Base-by-base conservation (phyloP, 768 basidiomycete species). In the Boletus bicolor region DNA sequence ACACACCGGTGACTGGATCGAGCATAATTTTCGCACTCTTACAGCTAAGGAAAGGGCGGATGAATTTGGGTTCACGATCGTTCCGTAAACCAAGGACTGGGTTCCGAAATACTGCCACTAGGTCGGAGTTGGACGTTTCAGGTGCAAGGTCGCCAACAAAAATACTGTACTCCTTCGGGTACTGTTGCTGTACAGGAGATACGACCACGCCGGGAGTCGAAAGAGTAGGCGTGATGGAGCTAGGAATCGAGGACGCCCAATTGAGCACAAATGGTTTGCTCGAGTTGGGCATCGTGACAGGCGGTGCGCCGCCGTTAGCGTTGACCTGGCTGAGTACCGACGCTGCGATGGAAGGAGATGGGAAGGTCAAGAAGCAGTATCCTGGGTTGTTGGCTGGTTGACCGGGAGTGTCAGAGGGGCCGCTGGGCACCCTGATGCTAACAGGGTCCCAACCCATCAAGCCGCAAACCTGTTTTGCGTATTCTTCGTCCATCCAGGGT, bases 401-500 rank as follows among this genome's bases (percentile, higher is more conserved):
- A 26, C 80, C 82, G 1, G 81, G 76, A 54, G 77, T 63, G 62
- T 86, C 86, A 24, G 81, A 79, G 42, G 79, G 69, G 17, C 83
- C 79, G 56, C 75, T 82, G 15, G 90, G 89, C 36, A 92, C 83
- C 71, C 85, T 85, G 74, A 91, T 83, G 68, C 70, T 79, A 67
- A 84, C 77, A 15, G 85, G 81, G 55, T 91, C 89, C 93, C 93
- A 95, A 54, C 87, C 84, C 89, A 93, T 91, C 67, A 93, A 76
- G 44, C 72, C 75, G 73, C 91, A 91, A 65, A 93, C 90, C 69
- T 92, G 89, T 72, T 89, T 87, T 43, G 86, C 89, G 77, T 94
- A 96, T 70, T 91, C 88, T 82, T 93, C 91, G 75, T 95, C 92
- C 94, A 96, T 95, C 93, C 93, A 96, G 62, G 87, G 85, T 72